Conservation (phyloP, 257 asterid genomes). For the Misopates orontium region DNA sequence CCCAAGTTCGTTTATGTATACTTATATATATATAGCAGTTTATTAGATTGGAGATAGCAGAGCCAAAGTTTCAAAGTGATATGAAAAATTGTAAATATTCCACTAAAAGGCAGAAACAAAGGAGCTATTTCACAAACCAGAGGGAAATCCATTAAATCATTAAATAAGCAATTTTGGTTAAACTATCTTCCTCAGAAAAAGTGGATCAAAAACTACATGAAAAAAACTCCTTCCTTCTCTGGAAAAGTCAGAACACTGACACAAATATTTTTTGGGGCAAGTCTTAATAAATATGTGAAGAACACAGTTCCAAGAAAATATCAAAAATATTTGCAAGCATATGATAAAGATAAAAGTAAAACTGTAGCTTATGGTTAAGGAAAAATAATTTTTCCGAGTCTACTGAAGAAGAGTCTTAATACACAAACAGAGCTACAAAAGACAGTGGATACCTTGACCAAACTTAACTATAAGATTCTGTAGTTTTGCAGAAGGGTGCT, state of each 20-base stretch:
- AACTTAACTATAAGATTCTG: not conserved
- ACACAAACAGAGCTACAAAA: not conserved
- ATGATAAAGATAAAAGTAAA: not conserved
- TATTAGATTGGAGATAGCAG: too few relatives aligned
- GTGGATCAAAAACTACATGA: not conserved
- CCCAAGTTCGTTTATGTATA: too few relatives aligned
- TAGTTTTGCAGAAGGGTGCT: slow-evolving; percentile 2
- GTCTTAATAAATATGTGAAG: not conserved
- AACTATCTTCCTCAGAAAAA: slow-evolving; percentile 3
- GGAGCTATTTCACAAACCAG: too few relatives aligned
- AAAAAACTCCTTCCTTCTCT: not conserved
- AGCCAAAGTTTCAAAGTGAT: too few relatives aligned
- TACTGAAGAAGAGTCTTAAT: not conserved
- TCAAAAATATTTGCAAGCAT: not conserved
- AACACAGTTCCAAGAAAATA: not conserved
- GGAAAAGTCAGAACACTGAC: too few relatives aligned
- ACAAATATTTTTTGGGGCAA: not conserved
- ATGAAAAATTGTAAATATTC: too few relatives aligned
- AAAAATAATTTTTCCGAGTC: not conserved
- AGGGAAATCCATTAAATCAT: too few relatives aligned
- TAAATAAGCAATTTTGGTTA: not conserved
- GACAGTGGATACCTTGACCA: not conserved
- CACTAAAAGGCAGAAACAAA: too few relatives aligned
- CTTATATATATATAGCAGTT: too few relatives aligned
- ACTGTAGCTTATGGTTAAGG: not conserved